Evolutionary conservation across 2,329 filamentous ascomycete species (phyloP).

Genomic region (Alternaria brassicicola): DNA sequence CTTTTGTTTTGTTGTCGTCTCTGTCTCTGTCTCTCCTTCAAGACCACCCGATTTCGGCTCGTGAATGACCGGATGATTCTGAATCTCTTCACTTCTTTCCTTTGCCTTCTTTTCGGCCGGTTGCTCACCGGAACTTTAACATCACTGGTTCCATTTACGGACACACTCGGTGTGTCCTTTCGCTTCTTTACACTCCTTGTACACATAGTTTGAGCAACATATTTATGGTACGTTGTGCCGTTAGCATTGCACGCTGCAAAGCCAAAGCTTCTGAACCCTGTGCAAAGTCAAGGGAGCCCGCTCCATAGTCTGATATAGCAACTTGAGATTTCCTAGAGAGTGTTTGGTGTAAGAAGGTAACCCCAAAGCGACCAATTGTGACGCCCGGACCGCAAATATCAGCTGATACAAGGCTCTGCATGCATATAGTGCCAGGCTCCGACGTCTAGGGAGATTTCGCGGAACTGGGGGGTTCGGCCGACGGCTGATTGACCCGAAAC

Average conservation of each 20-base stretch:
- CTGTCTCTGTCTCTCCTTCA: not conserved
- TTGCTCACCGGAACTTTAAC: constrained; percentile 4
- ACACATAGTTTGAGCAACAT: constrained; percentile 16
- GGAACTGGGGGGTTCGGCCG: constrained; percentile 14
- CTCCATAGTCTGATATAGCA: not conserved
- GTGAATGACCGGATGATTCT: not conserved
- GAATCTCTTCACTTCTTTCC: not conserved
- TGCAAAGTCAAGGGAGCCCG: not conserved
- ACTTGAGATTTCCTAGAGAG: not conserved
- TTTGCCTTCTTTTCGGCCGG: not conserved
- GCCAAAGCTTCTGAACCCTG: not conserved
- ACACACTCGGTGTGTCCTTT: constrained; percentile 9
- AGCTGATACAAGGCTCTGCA: constrained; percentile 12
- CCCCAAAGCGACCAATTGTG: not conserved
- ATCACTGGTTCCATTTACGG: constrained; percentile 8
- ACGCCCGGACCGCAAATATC: not conserved
- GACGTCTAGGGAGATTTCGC: constrained; percentile 5
- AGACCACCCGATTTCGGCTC: constrained; percentile 5
- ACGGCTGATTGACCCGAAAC: constrained; percentile 12
- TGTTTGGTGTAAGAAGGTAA: not conserved
- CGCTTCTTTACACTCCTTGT: constrained; percentile 29
- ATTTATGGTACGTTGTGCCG: not conserved
- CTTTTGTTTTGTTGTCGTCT: constrained; percentile 1
- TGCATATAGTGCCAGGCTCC: constrained; percentile 10
- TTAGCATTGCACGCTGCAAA: not conserved